Percentiles rank a stretch among this genome's conserved stretches.
phyloP scores from a whole-genome alignment of 176 grass and related monocot species.

The Musa troglodytarum region DNA sequence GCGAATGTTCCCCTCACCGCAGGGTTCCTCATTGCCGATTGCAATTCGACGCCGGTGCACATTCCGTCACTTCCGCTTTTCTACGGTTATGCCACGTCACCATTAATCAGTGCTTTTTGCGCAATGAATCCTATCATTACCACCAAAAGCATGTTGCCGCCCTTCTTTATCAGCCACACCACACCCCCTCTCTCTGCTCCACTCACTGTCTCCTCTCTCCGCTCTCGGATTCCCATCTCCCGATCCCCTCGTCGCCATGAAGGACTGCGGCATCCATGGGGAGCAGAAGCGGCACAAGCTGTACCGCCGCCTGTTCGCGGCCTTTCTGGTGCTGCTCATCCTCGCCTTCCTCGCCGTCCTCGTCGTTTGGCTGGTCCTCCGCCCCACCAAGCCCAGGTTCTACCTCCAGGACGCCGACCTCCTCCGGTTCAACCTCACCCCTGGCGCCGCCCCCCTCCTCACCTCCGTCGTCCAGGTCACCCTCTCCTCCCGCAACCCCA shows the following conservation, averaged over 20 bases:
- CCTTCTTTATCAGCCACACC: too few species aligned
- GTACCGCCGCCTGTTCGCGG: conserved; percentile 9
- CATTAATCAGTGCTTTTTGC: too few species aligned
- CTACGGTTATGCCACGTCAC: too few species aligned
- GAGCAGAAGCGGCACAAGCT: conserved; percentile 4
- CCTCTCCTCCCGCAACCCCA: conserved; percentile 46
- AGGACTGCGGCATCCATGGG: background rate
- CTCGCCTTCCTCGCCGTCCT: conserved; percentile 25
- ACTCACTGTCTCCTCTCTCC: too few species aligned
- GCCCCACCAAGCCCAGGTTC: conserved; percentile 31
- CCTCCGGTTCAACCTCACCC: conserved; percentile 23
- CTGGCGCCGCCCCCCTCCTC: conserved; percentile 21
- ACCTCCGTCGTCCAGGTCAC: conserved; percentile 5
- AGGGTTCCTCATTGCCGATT: too few species aligned
- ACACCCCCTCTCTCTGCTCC: too few species aligned
- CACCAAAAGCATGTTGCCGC: too few species aligned
- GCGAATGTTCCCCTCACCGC: too few species aligned
- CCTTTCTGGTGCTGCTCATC: background rate
- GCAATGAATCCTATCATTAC: too few species aligned
- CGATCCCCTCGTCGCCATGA: background rate
- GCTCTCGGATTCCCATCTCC: too few species aligned
- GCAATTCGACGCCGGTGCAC: too few species aligned
- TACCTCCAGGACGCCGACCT: conserved; percentile 29
- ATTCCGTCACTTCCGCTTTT: too few species aligned
- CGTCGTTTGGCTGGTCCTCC: conserved; percentile 62